Percentiles rank a stretch among this genome's conserved stretches.
These are phyloP conservation scores for Apodospora peruviana DNA, from an alignment of 495 filamentous ascomycete genomes.

Conservation along the genomic window DNA sequence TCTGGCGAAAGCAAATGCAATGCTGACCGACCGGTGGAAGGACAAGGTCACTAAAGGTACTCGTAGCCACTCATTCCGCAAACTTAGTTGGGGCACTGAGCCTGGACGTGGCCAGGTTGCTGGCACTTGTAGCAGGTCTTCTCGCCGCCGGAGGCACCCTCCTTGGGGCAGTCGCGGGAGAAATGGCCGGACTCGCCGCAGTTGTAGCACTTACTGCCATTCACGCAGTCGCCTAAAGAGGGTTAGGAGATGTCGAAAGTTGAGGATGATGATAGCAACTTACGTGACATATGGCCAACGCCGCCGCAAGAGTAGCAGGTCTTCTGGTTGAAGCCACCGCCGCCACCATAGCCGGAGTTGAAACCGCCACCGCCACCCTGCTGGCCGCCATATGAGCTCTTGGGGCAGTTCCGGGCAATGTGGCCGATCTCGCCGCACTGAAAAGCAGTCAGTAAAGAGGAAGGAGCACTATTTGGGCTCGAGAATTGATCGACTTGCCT, in stretches of 20 bases:
- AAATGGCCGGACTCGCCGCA: constrained; percentile 94
- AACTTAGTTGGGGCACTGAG: constrained; percentile 65
- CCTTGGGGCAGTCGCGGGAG: constrained; percentile 90
- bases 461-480: background rate
- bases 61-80: constrained; percentile 7
- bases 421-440: constrained; percentile 90
- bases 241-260: background rate
- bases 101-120: constrained; percentile 93
- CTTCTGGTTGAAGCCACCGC: constrained; percentile 83
- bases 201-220: constrained; percentile 99
- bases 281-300: constrained; percentile 90
- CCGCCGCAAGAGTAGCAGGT: constrained; percentile 97
- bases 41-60: constrained; percentile 14
- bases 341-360: constrained; percentile 50
- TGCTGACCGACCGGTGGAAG: constrained; percentile 16
- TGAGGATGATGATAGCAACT: constrained; percentile 12
- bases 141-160: constrained; percentile 61
- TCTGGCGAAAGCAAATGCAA: constrained; percentile 16
- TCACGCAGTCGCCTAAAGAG: constrained; percentile 73
- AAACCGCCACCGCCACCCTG: constrained; percentile 47
- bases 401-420: constrained; percentile 92
- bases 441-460: background rate
- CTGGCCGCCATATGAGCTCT: constrained; percentile 44
- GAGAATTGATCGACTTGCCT: constrained; percentile 49
- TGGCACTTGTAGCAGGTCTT: constrained; percentile 99